Evolutionary conservation across 345 rosid species (phyloP).

Genomic region (Pistacia atlantica): DNA sequence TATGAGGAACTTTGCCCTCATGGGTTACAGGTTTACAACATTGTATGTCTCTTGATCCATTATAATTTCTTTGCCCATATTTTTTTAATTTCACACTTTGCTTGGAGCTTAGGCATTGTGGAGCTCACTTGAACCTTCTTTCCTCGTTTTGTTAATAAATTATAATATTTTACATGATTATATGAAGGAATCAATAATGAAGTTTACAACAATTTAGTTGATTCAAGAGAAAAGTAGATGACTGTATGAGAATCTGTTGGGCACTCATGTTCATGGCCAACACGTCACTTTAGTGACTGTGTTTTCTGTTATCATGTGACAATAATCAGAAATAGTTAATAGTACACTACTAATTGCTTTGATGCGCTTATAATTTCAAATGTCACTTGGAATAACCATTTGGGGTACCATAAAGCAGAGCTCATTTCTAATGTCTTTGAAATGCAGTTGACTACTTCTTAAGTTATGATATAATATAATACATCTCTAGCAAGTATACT

Average conservation of each 20-base stretch:
- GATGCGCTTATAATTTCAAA: too few species aligned
- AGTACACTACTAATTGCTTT: too few species aligned
- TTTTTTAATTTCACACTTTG: neutral
- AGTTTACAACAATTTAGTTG: too few species aligned
- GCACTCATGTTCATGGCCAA: too few species aligned
- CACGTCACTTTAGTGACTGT: too few species aligned
- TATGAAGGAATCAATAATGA: neutral
- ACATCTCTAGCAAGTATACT: neutral
- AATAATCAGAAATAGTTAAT: too few species aligned
- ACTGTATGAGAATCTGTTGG: neutral
- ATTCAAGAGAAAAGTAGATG: neutral
- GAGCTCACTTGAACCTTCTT: neutral
- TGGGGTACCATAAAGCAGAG: too few species aligned
- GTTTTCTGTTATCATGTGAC: too few species aligned
- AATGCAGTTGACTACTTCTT: too few species aligned
- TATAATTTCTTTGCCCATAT: neutral
- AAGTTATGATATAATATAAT: too few species aligned
- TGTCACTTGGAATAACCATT: too few species aligned
- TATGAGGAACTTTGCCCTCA: conserved; percentile 35
- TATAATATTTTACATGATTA: neutral
- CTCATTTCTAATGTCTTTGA: too few species aligned
- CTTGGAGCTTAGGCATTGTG: neutral
- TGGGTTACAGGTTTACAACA: conserved; percentile 25
- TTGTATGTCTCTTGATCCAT: conserved; percentile 29
- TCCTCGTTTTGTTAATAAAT: neutral